A percentile compares a stretch with the other conserved stretches of the same genome.
These are phyloP conservation scores for Ceratocystis albifundus DNA, from an alignment of 2,329 filamentous ascomycete genomes.

Conservation along the genomic window DNA sequence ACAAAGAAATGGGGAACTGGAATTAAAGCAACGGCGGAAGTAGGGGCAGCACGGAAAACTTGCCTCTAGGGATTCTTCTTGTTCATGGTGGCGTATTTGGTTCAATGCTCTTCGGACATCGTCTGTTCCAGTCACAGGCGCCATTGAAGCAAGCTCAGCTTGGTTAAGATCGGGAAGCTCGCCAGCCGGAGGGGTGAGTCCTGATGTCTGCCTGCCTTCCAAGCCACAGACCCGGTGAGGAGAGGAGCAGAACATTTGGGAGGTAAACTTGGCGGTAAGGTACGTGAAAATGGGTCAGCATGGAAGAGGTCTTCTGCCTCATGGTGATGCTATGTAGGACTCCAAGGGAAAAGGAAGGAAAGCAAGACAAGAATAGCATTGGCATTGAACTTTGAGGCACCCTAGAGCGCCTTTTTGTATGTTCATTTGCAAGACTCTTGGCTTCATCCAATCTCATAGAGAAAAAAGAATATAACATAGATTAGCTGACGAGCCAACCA, in stretches of 20 bases:
- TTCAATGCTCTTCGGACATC: not conserved
- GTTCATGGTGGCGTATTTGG: not conserved
- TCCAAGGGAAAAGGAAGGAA: not conserved
- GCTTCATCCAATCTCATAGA: slow-evolving; percentile 5
- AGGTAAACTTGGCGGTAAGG: not conserved
- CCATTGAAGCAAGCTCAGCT: slow-evolving; percentile 1
- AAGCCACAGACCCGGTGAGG: not conserved
- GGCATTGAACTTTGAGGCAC: not conserved
- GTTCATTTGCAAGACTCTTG: not conserved
- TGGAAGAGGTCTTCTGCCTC: not conserved
- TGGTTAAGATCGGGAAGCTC: not conserved
- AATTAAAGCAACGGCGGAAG: not conserved
- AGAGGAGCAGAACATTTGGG: not conserved
- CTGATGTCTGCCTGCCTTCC: not conserved
- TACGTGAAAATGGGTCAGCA: not conserved
- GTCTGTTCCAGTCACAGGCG: not conserved
- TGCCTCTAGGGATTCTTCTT: not conserved
- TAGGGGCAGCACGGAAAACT: not conserved
- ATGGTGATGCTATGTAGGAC: not conserved
- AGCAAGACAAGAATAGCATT: not conserved
- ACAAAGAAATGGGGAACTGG: not conserved
- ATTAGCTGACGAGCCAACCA: not conserved
- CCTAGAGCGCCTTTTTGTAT: not conserved
- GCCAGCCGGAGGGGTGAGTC: not conserved
- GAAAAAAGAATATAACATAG: not conserved